phyloP scores from a whole-genome alignment of 1,284 basidiomycete genomes.

The Leccinum fuscescens region DNA sequence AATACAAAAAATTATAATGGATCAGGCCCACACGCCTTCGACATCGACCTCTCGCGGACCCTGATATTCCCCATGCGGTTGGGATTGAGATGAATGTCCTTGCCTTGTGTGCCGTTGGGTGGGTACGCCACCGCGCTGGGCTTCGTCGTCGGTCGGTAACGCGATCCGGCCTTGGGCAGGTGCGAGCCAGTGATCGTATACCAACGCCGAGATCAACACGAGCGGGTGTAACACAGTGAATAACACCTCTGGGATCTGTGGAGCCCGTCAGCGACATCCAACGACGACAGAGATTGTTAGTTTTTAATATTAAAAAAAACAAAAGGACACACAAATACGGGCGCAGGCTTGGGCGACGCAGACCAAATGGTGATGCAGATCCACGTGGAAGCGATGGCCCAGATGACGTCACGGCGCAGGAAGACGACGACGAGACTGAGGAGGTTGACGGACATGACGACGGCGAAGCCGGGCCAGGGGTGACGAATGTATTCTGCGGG shows the following conservation, averaged over 20 bases:
- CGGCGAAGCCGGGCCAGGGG: constrained; percentile 60
- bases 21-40: constrained; percentile 24
- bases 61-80: constrained; percentile 2
- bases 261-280: neutral
- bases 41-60: constrained; percentile 38
- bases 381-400: constrained; percentile 72
- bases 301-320: neutral
- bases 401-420: constrained; percentile 61
- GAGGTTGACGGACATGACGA: constrained; percentile 59
- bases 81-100: constrained; percentile 1
- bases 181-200: constrained; percentile 37
- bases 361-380: constrained; percentile 63
- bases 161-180: constrained; percentile 38
- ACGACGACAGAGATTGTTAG: neutral
- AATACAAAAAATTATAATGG: neutral
- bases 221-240: constrained; percentile 64
- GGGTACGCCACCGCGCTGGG: neutral
- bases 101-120: neutral
- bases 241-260: constrained; percentile 52
- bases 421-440: constrained; percentile 55
- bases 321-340: constrained; percentile 55
- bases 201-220: constrained; percentile 41
- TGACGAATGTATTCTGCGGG: constrained; percentile 50
- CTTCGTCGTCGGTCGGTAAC: constrained; percentile 40
- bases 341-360: constrained; percentile 56